These are phyloP conservation scores for Melanogaster broomeanus DNA, from an alignment of 768 basidiomycete species.

Conservation along the genomic window DNA sequence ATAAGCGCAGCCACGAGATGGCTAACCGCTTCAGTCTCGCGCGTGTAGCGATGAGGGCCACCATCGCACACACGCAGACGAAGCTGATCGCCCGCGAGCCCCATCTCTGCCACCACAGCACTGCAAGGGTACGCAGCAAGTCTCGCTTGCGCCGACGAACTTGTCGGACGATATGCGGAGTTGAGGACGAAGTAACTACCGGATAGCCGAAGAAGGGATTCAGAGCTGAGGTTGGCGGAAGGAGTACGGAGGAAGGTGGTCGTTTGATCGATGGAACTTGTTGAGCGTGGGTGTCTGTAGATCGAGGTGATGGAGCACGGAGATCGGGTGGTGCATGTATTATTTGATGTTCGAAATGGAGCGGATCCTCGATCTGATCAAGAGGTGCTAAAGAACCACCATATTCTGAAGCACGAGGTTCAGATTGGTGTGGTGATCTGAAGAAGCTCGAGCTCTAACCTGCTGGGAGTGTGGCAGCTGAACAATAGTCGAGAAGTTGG, in stretches of 20 bases:
- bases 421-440: conserved; percentile 7
- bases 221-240: conserved; percentile 57
- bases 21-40: conserved; percentile 1
- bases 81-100: conserved; percentile 40
- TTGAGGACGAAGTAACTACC: conserved; percentile 31
- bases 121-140: conserved; percentile 58
- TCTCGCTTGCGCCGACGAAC: conserved; percentile 73
- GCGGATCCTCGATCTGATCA: conserved; percentile 50
- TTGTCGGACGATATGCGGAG: conserved; percentile 48
- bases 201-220: conserved; percentile 84
- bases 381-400: conserved; percentile 62
- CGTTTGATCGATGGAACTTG: neutral
- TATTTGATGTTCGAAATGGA: conserved; percentile 21
- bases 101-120: conserved; percentile 73
- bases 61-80: conserved; percentile 33
- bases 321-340: neutral
- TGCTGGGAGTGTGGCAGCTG: conserved; percentile 53
- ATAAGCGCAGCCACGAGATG: neutral
- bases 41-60: conserved; percentile 31
- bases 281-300: neutral
- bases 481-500: conserved; percentile 58
- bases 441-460: conserved; percentile 22
- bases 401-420: conserved; percentile 51
- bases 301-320: neutral
- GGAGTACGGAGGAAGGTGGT: conserved; percentile 10